Evolutionary conservation across 2,329 filamentous ascomycete genomes (phyloP).

Genomic region (Colletotrichum shisoi): DNA sequence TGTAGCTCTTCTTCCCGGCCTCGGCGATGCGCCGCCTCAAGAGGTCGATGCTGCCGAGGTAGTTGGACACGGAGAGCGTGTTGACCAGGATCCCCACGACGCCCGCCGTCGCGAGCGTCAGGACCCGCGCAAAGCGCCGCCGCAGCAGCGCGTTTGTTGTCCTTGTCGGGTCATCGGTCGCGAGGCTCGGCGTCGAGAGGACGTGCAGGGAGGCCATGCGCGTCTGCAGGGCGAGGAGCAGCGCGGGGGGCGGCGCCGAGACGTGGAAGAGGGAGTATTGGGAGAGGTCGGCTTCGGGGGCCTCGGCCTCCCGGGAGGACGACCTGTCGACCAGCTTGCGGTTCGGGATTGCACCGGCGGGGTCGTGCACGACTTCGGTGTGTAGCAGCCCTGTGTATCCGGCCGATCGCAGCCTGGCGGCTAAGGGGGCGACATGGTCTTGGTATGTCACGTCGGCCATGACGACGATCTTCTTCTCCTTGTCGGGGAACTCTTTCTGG

Average conservation of each 20-base stretch:
- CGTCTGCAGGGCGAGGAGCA: constrained; percentile 86
- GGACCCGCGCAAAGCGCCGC: constrained; percentile 86
- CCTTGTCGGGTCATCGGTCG: constrained; percentile 54
- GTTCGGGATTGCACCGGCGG: constrained; percentile 83
- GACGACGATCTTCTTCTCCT: constrained; percentile 71
- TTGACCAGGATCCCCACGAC: constrained; percentile 96
- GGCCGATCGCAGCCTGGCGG: constrained; percentile 59
- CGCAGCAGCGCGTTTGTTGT: constrained; percentile 69
- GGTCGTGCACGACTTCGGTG: constrained; percentile 78
- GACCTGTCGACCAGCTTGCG: constrained; percentile 63
- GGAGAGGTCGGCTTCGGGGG: constrained; percentile 57
- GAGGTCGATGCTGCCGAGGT: constrained; percentile 79
- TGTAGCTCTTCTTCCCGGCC: constrained; percentile 93
- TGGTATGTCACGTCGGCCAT: constrained; percentile 92
- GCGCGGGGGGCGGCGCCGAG: constrained; percentile 77
- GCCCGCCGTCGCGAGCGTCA: constrained; percentile 78
- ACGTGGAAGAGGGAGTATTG: constrained; percentile 85
- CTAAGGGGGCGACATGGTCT: constrained; percentile 71
- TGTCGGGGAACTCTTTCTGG: constrained; percentile 71
- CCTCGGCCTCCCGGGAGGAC: constrained; percentile 43
- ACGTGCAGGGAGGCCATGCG: constrained; percentile 82
- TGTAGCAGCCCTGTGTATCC: constrained; percentile 77
- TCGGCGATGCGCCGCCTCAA: constrained; percentile 75
- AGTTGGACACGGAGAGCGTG: constrained; percentile 90
- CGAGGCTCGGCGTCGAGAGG: constrained; percentile 70